Base-by-base conservation (phyloP, 1,284 basidiomycete species). In the Austroboletus olivaceoglutinosus region DNA sequence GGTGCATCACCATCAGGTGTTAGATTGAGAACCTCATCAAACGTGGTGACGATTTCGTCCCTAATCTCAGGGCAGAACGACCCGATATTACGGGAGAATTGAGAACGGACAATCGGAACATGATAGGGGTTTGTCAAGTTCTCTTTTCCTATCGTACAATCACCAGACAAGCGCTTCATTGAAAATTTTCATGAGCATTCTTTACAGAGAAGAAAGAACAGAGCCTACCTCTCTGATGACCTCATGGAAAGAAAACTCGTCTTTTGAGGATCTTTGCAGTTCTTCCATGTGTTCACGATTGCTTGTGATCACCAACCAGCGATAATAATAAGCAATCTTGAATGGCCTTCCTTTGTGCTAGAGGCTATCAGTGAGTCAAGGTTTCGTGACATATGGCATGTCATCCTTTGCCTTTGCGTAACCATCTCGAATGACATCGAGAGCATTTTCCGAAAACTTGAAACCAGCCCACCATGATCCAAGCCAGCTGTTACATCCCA, bases 251-350 rank as follows among this genome's bases (percentile, higher is more conserved):
- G 73, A 76, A 7, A 78, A 51, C 3, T 61, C 56, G n/a, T 74
- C 70, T 22, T 75, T 74, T 0, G 68, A 59, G 1, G 72, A 70
- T 37, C 63, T 71, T 10, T 69, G 60, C 7, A 80, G 33, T 19
- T 80, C 77, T 3, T 77, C 72, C 11, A 76, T 58, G 29, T 71
- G 57, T 21, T 68, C 57, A 0, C 58, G 62, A 10, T 67, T 71
- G 19, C 59, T 69, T 0, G 75, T 52, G 18, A 78, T 38, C 12
- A 80, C 67, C 0, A 71, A 47, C 77, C 76, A 80, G 34, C 58
- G 55, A 25, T 61, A 61, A 4, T 69, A 44, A 1, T 66, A 58
- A 0, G 76, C 61, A 11, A 80, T 50, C 53, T 76, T 77, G 68
- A 77, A 78, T 3, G 65, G 55, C 0, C 50, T 51, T 9, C 61